Conservation (phyloP, 495 filamentous ascomycete species). For the Penicillium mononematosum region DNA sequence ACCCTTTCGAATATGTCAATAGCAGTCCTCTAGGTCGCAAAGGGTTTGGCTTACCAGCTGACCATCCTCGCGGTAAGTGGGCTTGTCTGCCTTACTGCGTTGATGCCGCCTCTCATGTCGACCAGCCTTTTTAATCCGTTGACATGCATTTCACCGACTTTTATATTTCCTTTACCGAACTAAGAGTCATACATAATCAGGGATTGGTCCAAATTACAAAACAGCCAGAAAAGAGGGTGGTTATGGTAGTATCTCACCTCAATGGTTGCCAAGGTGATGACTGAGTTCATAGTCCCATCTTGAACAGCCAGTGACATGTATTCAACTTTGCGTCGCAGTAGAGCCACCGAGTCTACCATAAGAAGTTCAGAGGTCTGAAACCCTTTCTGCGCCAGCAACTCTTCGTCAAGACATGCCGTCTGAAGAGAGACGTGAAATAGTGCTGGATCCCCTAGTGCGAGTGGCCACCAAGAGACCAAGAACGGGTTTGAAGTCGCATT, state of each 20-base stretch:
- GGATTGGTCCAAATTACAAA: neutral
- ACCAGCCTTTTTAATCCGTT: slow-evolving; percentile 50
- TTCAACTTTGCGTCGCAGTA: slow-evolving; percentile 46
- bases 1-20: slow-evolving; percentile 38
- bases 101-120: slow-evolving; percentile 47
- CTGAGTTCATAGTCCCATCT: slow-evolving; percentile 54
- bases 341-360: slow-evolving; percentile 51
- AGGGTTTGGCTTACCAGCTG: slow-evolving; percentile 39
- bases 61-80: slow-evolving; percentile 54
- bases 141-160: slow-evolving; percentile 47
- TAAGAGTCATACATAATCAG: slow-evolving; percentile 13
- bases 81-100: slow-evolving; percentile 44
- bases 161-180: slow-evolving; percentile 51
- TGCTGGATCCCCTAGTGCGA: slow-evolving; percentile 50
- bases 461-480: slow-evolving; percentile 54
- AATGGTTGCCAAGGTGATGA: slow-evolving; percentile 52
- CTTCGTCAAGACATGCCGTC: slow-evolving; percentile 54
- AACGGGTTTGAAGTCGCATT: slow-evolving; percentile 50
- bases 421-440: slow-evolving; percentile 54
- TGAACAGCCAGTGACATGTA: slow-evolving; percentile 46
- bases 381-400: slow-evolving; percentile 46
- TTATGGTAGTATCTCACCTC: slow-evolving; percentile 36
- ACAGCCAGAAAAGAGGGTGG: neutral
- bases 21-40: neutral
- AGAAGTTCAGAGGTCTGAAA: slow-evolving; percentile 49